Percentiles rank a stretch among this genome's conserved stretches.
Evolutionary conservation across 768 basidiomycete species (phyloP).

Genomic region (Amanita jacksonii): DNA sequence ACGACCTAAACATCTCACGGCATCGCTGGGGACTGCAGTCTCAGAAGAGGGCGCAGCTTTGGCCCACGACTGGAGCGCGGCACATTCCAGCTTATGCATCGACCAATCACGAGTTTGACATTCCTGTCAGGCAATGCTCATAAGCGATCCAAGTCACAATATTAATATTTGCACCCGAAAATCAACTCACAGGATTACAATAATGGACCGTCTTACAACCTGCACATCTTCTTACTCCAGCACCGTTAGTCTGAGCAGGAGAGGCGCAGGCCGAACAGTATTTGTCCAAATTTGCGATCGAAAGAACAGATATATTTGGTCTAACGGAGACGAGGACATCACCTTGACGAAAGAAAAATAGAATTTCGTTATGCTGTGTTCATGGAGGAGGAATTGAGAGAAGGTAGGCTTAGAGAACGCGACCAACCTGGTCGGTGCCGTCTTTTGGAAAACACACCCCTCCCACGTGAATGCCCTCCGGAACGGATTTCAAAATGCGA

Average conservation of each 20-base stretch:
- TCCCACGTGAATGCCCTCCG: neutral
- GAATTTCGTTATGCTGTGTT: constrained; percentile 4
- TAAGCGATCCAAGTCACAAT: neutral
- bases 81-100: constrained; percentile 72
- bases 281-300: constrained; percentile 45
- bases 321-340: constrained; percentile 42
- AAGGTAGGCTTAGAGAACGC: neutral
- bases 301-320: constrained; percentile 58
- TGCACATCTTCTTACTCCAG: constrained; percentile 56
- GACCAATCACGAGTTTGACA: constrained; percentile 73
- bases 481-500: neutral
- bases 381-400: neutral
- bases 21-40: constrained; percentile 57
- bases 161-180: constrained; percentile 1
- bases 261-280: constrained; percentile 66
- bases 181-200: constrained; percentile 58
- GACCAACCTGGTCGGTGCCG: constrained; percentile 5
- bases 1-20: constrained; percentile 69
- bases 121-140: constrained; percentile 24
- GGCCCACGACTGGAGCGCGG: constrained; percentile 51
- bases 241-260: constrained; percentile 20
- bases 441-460: constrained; percentile 2
- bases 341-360: constrained; percentile 33
- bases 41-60: constrained; percentile 37
- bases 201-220: constrained; percentile 65